Percentiles rank a stretch among this genome's conserved stretches.
Evolutionary conservation across 192 early-diverging fungal species (phyloP).

Genomic region (Coemansia sp.): DNA sequence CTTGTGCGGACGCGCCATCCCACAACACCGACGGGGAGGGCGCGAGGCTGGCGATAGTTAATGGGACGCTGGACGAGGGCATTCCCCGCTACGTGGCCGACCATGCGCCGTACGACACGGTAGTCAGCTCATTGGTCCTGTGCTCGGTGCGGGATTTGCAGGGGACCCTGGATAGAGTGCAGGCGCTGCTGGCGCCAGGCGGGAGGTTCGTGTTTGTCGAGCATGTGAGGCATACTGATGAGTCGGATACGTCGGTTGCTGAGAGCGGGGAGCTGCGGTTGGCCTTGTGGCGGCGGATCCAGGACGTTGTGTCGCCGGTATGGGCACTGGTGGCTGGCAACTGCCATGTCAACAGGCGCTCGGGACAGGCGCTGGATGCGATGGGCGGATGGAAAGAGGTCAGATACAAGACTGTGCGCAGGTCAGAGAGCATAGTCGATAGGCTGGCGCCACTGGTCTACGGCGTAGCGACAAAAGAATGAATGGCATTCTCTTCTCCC

Average conservation of each 20-base stretch:
- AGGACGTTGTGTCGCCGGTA: slow-evolving; percentile 12
- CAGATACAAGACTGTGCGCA: slow-evolving; percentile 8
- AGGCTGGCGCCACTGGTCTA: slow-evolving; percentile 28
- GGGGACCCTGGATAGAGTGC: slow-evolving; percentile 19
- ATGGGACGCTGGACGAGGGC: slow-evolving; percentile 32
- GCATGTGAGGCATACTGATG: slow-evolving; percentile 37
- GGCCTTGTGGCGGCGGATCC: slow-evolving; percentile 10
- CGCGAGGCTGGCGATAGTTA: slow-evolving; percentile 28
- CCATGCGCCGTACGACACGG: slow-evolving; percentile 31
- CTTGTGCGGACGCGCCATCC: slow-evolving; percentile 9
- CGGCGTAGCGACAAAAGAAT: slow-evolving; percentile 27
- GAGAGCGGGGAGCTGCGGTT: slow-evolving; percentile 7
- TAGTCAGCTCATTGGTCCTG: slow-evolving; percentile 32
- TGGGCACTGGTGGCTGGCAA: slow-evolving; percentile 19
- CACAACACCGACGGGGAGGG: not conserved
- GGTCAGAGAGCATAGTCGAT: not conserved
- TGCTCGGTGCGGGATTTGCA: slow-evolving; percentile 30
- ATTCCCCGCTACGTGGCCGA: slow-evolving; percentile 18
- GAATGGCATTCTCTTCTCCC: not conserved
- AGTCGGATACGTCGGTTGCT: slow-evolving; percentile 1
- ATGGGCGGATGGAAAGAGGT: slow-evolving; percentile 25
- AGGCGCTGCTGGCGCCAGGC: slow-evolving; percentile 31
- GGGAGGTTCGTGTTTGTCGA: slow-evolving; percentile 37
- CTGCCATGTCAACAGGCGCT: slow-evolving; percentile 32
- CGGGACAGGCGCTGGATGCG: slow-evolving; percentile 7